Evolutionary conservation across 23 red algal genomes (phyloP), one percentile per base, ranked within the genome.

Genomic region (Gracilaria caudata): DNA sequence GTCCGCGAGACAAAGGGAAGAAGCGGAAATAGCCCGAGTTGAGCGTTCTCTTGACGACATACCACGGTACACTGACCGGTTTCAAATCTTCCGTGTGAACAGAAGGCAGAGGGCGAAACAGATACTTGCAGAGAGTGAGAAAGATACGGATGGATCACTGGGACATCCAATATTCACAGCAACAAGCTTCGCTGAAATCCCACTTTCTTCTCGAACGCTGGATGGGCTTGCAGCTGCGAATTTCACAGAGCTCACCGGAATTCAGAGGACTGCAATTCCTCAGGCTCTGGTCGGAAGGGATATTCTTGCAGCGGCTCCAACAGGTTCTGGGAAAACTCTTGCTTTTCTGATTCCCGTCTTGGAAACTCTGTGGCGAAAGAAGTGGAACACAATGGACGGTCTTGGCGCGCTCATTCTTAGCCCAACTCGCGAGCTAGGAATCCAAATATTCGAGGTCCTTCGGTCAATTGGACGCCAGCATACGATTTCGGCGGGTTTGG

Each of bases 271-370:
- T 36, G 90, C 97, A 0, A 59, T 99, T 54, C 93, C 93, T 57
- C 90, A 94, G 36, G 88, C 82, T 32, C 80, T 99, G 17, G 91
- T 87, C 29, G 97, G 97, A 26, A 63, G 92, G 34, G 97, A 99
- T 81, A 79, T 96, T 26, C 58, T 99, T 19, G 94, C 83, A 34
- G 93, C 97, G 16, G 97, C 97, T 30, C 87, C 92, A 16, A 99
- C 97, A 17, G 97, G 97, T 23, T 91, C 84, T 40, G 97, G 97
- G 10, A 99, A 99, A 84, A 99, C 97, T 63, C 94, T 99, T n/a
- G 84, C 93, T 0, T 99, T 99, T 92, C 53, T 95, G 36, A 70
- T 99, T 0, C 97, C 97, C 4, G 41, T 95, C 11, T 61, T 99
- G 51, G 97, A 99, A 46, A 14, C 55, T 19, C 82, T 99, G 20